A percentile compares a stretch with the other conserved stretches of the same genome.
Evolutionary conservation across 2,329 filamentous ascomycete species (phyloP).

Genomic region (Colletotrichum paranaense): DNA sequence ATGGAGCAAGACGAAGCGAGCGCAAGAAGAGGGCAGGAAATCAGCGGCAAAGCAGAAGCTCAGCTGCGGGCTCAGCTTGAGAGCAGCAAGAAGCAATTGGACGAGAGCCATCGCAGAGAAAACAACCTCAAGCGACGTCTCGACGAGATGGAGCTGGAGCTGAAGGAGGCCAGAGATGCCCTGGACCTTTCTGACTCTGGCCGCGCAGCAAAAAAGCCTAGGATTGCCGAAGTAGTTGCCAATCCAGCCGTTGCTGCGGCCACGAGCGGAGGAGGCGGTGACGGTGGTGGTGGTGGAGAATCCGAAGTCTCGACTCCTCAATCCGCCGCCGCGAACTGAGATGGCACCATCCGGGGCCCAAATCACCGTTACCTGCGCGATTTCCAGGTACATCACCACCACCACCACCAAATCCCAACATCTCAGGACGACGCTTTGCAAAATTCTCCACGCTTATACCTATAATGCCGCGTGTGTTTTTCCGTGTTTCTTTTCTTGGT

Average conservation of each 20-base stretch:
- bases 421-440: neutral
- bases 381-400: constrained; percentile 5
- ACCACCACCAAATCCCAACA: neutral
- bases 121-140: constrained; percentile 84
- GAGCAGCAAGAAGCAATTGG: constrained; percentile 66
- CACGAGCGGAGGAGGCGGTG: neutral
- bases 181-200: constrained; percentile 28
- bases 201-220: constrained; percentile 32
- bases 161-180: constrained; percentile 46
- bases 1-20: constrained; percentile 81
- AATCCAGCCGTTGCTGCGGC: neutral
- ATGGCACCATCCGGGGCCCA: neutral
- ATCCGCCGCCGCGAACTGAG: constrained; percentile 20
- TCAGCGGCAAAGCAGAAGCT: constrained; percentile 65
- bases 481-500: constrained; percentile 2
- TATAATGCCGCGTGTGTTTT: constrained; percentile 32
- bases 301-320: constrained; percentile 35
- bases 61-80: constrained; percentile 69
- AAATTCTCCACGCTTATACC: constrained; percentile 24
- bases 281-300: neutral
- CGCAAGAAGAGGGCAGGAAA: constrained; percentile 69
- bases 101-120: constrained; percentile 82
- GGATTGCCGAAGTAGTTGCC: constrained; percentile 22
- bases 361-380: constrained; percentile 8
- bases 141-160: constrained; percentile 79